Base-by-base conservation (phyloP, 2,329 filamentous ascomycete species). In the Epichloe gansuensis region DNA sequence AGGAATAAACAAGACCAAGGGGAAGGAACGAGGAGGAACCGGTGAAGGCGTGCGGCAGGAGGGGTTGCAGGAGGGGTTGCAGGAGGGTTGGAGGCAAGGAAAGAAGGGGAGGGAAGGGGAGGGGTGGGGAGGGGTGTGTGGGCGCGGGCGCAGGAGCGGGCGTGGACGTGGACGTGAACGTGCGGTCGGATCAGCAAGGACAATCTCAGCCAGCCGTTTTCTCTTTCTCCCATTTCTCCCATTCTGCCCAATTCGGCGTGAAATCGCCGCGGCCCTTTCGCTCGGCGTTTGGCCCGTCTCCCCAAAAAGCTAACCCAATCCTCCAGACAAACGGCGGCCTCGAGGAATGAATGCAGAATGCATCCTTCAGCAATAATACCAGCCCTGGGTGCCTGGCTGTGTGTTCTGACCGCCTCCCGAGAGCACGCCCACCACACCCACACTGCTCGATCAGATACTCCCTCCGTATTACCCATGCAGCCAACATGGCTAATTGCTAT, bases 351-450 rank as follows among this genome's bases (percentile, higher is more conserved):
- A 38, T 21, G 31, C 11, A 11, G 31, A 31, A 31, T 31, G 46
- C 46, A 17, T 31, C 46, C 35, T 49, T n/a, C 47, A 17, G 47
- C 47, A 23, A 9, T 27, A 23, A 9, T 27, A 27, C 46, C 36
- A 40, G 46, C 36, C 15, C 36, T 13, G 36, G 46, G 35, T 47
- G 43, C 21, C 31, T 31, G 5, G 4, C 25, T 25, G 45, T 38
- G 6, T 21, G 38, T 13, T 49, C 39, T 53, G 51, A 53, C 51
- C 51, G 51, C 51, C 43, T 53, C 47, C n/a, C 15, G 46, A n/a
- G 34, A 47, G 23, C 34, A 45, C 49, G n/a, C 42, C 46, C 45
- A 52, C 40, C 27, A 39, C 39, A 39, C 40, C 43, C 47, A 25
- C 34, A 17, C 15, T 47, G 23, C 12, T n/a, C 5, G 51, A 9